Evolutionary conservation across 108 stramenopile genomes (phyloP), one percentile per base, ranked within the genome.

Genomic region (Skeletonema potamos): DNA sequence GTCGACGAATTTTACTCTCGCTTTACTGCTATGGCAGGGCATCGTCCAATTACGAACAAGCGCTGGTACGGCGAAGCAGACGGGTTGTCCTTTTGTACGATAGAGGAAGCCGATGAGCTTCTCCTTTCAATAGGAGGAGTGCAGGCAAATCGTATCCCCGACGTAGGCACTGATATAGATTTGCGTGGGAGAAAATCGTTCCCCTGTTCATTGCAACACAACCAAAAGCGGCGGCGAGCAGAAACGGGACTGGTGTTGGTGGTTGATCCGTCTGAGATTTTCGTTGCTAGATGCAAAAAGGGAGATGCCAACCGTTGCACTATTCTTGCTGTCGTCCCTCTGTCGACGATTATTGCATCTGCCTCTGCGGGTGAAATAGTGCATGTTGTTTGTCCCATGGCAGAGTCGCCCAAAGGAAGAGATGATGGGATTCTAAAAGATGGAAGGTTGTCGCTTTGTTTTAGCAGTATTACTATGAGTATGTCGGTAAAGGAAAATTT

Each of bases 391-490:
- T 46, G 44, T 20, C 44, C 44, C 5, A 46, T 46, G 44, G 44
- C 29, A 63, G 82, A 11, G 59, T 77, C 24, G 24, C 68, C 20
- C 62, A 84, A 4, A 79, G 81, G 60, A 83, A 82, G 1, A 18
- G 55, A 26, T 34, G 36, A 32, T 41, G 32, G 12, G 34, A 34
- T 71, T 76, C 24, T n/a, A 56, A 9, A 86, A 90, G 83, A 88
- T 66, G 92, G 92, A 8, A 90, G 86, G 64, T 81, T 92, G 83
- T 81, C 87, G n/a, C 62, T 92, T 11, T 70, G 75, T 39, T 90
- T 92, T 46, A 86, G 84, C 17, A 87, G 56, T 36, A 37, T 37
- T 15, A 86, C 83, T 11, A 70, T 74, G 8, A 82, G 84, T 46
- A 66, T 86, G 9, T 74, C 76, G 64, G 89, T 86, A 22, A 83